Conservation (phyloP, 371 early-diverging fungal species). For the Circinella minor region DNA sequence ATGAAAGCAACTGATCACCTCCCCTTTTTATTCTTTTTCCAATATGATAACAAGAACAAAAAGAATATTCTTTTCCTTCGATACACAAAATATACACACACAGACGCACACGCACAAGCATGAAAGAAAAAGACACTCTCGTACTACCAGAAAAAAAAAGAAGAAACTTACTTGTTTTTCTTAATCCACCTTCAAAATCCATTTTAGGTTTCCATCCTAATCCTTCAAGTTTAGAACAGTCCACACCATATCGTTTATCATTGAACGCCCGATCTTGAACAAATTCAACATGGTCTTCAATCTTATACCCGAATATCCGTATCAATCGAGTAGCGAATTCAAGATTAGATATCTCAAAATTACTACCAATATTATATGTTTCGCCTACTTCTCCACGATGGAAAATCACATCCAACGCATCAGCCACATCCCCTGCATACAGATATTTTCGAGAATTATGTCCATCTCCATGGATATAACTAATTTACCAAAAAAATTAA, state of each 20-base stretch:
- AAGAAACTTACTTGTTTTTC: conserved; percentile 67
- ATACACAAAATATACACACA: neutral
- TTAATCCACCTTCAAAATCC: conserved; percentile 70
- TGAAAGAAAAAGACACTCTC: too few species aligned
- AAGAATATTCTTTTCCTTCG: neutral
- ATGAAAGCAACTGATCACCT: too few species aligned
- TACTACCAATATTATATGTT: conserved; percentile 85
- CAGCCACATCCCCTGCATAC: conserved; percentile 78
- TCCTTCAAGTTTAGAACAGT: conserved; percentile 65
- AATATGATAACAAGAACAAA: neutral
- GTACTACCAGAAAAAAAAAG: too few species aligned
- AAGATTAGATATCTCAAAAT: conserved; percentile 77
- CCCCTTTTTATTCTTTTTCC: neutral
- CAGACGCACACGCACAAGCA: neutral
- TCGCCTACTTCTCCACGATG: conserved; percentile 69
- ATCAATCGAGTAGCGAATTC: conserved; percentile 71
- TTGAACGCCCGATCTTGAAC: conserved; percentile 85
- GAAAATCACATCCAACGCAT: conserved; percentile 77
- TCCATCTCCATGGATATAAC: conserved; percentile 85
- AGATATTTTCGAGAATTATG: conserved; percentile 79
- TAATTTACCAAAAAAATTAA: conserved; percentile 13
- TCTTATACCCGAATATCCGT: conserved; percentile 52
- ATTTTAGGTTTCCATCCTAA: conserved; percentile 79
- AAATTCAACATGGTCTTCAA: conserved; percentile 61
- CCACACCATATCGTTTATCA: conserved; percentile 82